These are phyloP conservation scores for Helichrysum umbraculigerum DNA, from an alignment of 129 eudicot species.

Conservation along the genomic window DNA sequence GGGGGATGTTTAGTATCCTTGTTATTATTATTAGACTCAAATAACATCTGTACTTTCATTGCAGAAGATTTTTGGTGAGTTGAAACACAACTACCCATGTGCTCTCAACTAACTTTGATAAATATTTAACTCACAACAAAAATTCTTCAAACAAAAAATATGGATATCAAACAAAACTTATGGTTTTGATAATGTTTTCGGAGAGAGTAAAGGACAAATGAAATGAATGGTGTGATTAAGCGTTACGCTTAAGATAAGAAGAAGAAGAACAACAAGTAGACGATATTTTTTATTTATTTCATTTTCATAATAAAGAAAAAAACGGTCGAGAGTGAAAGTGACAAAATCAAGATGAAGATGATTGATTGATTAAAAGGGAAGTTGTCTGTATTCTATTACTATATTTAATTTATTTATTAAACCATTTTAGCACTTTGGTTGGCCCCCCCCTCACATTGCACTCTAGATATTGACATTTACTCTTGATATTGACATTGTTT, in stretches of 20 bases:
- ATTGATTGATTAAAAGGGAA: not conserved
- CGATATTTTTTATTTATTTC: not conserved
- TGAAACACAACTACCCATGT: constrained; percentile 40
- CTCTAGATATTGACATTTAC: not conserved
- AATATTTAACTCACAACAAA: not conserved
- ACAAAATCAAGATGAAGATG: not conserved
- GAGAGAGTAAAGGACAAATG: constrained; percentile 19
- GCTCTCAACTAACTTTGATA: not conserved
- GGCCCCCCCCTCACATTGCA: not conserved
- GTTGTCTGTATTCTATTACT: not conserved
- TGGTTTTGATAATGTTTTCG: not conserved
- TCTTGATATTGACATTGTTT: not conserved
- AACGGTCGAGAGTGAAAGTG: not conserved
- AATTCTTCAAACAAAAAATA: not conserved
- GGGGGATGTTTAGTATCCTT: constrained; percentile 5
- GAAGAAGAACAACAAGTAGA: constrained; percentile 17
- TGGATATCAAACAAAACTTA: not conserved
- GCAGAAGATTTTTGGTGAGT: constrained; percentile 28
- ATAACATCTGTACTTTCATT: constrained; percentile 16
- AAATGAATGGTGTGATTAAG: constrained; percentile 30
- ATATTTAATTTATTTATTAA: too few species aligned
- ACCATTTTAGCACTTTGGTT: not conserved
- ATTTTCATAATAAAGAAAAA: constrained; percentile 6
- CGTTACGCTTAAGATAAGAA: constrained; percentile 43
- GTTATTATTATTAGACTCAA: constrained; percentile 4